Percentiles rank a stretch among this genome's conserved stretches.
These are phyloP conservation scores for Fusarium ambrosium DNA, from an alignment of 2,329 filamentous ascomycete species.

Conservation along the genomic window DNA sequence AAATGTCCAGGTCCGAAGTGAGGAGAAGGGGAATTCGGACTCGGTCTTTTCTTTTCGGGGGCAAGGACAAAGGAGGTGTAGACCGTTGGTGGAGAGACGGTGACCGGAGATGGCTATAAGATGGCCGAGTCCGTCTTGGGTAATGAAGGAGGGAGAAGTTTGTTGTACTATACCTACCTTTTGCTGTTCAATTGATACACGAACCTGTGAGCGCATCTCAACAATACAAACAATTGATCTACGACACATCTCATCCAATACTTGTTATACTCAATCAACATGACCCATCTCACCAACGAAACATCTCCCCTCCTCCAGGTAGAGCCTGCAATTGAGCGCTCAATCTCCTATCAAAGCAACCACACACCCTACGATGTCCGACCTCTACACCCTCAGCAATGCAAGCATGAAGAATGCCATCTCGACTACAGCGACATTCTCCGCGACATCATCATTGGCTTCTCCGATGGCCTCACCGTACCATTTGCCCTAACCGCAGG, in stretches of 20 bases:
- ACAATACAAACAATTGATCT: not conserved
- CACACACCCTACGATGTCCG: slow-evolving; percentile 29
- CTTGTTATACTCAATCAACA: slow-evolving; percentile 13
- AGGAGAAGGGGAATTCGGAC: slow-evolving; percentile 12
- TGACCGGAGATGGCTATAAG: slow-evolving; percentile 34
- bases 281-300: slow-evolving; percentile 48
- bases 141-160: not conserved
- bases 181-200: not conserved
- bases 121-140: slow-evolving; percentile 13
- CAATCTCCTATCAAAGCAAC: slow-evolving; percentile 41
- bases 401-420: slow-evolving; percentile 44
- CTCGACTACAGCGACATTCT: slow-evolving; percentile 61
- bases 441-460: slow-evolving; percentile 79
- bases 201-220: not conserved
- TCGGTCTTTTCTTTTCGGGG: slow-evolving; percentile 31
- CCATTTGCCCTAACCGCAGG: slow-evolving; percentile 85
- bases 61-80: slow-evolving; percentile 19
- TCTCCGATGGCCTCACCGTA: slow-evolving; percentile 83
- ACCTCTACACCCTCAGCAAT: slow-evolving; percentile 41
- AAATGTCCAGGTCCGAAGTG: slow-evolving; percentile 7
- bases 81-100: slow-evolving; percentile 25
- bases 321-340: slow-evolving; percentile 49
- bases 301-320: slow-evolving; percentile 50
- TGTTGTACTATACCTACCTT: slow-evolving; percentile 4
- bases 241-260: not conserved